Evolutionary conservation across 257 asterid species (phyloP).

Genomic region (Nicotiana attenuata): DNA sequence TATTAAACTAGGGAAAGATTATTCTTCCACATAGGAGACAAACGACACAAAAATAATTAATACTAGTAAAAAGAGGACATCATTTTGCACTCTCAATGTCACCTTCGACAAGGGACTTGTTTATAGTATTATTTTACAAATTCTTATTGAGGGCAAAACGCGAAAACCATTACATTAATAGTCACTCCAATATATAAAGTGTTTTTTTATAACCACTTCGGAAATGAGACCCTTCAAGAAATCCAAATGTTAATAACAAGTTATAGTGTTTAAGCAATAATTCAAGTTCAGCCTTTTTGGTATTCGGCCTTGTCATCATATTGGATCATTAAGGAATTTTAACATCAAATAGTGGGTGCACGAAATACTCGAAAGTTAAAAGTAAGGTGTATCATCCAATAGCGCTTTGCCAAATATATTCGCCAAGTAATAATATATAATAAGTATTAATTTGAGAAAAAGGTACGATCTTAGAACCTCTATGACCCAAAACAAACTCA

Average conservation of each 20-base stretch:
- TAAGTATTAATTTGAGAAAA: too few species aligned
- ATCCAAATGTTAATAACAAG: not conserved
- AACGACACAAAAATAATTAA: not conserved
- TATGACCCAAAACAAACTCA: too few species aligned
- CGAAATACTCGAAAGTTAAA: too few species aligned
- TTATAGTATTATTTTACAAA: not conserved
- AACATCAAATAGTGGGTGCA: too few species aligned
- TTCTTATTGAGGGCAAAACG: not conserved
- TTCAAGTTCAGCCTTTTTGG: not conserved
- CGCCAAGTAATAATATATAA: too few species aligned
- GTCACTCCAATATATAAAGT: not conserved
- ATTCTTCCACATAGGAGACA: slow-evolving; percentile 21
- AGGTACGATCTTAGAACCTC: too few species aligned
- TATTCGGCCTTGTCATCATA: not conserved
- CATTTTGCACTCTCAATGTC: slow-evolving; percentile 14
- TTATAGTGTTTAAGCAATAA: not conserved
- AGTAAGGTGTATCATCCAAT: too few species aligned
- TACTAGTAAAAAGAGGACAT: slow-evolving; percentile 4
- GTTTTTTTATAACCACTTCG: not conserved
- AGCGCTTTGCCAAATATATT: too few species aligned
- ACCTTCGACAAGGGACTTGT: not conserved
- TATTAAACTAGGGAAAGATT: not conserved
- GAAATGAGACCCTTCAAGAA: not conserved
- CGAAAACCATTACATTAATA: not conserved
- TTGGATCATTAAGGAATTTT: not conserved